Evolutionary conservation across 352 stramenopile species (phyloP).

Genomic region (Phytopythium delawarense): DNA sequence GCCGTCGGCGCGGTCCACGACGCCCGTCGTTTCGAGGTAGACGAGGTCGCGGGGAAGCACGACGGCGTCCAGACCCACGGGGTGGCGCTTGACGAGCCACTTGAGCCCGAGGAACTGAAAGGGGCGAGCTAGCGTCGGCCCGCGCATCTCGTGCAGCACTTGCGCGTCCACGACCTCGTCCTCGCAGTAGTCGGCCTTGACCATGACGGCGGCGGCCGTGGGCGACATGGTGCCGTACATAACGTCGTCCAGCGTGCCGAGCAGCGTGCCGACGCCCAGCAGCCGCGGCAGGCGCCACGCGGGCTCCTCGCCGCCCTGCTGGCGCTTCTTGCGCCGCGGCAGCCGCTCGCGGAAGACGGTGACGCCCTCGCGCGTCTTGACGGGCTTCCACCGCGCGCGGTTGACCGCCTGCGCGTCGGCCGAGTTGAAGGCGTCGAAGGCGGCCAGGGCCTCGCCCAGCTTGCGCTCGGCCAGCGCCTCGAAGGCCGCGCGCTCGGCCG

Average conservation of each 20-base stretch:
- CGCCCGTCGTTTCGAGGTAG: slow-evolving; percentile 25
- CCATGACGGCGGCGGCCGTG: slow-evolving; percentile 28
- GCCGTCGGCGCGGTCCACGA: slow-evolving; percentile 18
- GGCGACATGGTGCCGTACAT: slow-evolving; percentile 48
- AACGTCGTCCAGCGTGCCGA: slow-evolving; percentile 39
- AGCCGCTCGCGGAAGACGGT: slow-evolving; percentile 40
- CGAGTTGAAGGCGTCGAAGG: slow-evolving; percentile 25
- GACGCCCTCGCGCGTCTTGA: slow-evolving; percentile 46
- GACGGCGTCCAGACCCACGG: slow-evolving; percentile 15
- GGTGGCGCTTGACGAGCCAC: slow-evolving; percentile 36
- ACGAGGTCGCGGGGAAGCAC: slow-evolving; percentile 30
- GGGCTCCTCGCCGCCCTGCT: slow-evolving; percentile 2
- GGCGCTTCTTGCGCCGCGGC: slow-evolving; percentile 3
- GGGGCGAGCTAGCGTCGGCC: slow-evolving; percentile 30
- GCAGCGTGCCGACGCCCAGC: slow-evolving; percentile 22
- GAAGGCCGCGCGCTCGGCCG: slow-evolving; percentile 15
- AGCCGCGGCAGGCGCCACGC: slow-evolving; percentile 25
- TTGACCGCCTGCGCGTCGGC: slow-evolving; percentile 21
- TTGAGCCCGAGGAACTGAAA: slow-evolving; percentile 56
- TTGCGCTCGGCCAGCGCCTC: slow-evolving; percentile 26
- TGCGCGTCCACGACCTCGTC: slow-evolving; percentile 38
- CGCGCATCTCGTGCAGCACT: slow-evolving; percentile 33
- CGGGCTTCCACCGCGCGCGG: slow-evolving; percentile 37
- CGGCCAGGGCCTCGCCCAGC: slow-evolving; percentile 18
- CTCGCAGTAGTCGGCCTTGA: slow-evolving; percentile 29